Evolutionary conservation across 1,284 basidiomycete genomes (phyloP), one percentile per base, ranked within the genome.

Genomic region (Kalmanozyma brasiliensis): DNA sequence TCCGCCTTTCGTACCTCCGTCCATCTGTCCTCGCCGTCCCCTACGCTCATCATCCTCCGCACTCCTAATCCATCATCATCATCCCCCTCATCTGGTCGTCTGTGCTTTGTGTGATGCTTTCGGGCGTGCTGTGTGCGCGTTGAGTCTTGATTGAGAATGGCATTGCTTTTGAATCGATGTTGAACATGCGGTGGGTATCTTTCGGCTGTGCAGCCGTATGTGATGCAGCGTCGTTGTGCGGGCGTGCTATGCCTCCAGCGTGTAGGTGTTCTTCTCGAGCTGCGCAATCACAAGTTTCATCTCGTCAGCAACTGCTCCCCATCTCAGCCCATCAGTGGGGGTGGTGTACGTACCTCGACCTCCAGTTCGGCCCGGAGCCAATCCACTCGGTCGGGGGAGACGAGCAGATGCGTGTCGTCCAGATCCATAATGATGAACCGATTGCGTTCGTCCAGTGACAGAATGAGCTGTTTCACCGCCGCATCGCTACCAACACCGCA

Each of bases 401-500:
- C 90, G 42, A 94, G 87, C 0, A 94, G 79, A 82, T 93, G 91
- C 51, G 88, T 87, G 64, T 93, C 91, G 78, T 94, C 92, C 24
- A 94, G 82, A 74, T 94, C 92, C 77, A 93, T 89, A 57, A 93
- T 90, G 72, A 94, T 89, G 83, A 94, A 94, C 19, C 78, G 72
- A 23, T 78, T 74, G 9, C 72, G 59, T 82, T 92, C 90, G 82
- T 94, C 91, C 86, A 94, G 87, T 14, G 88, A 85, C 34, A 93
- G 85, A 24, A 93, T 85, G 52, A 94, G 93, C 80, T 94, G 92
- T 83, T 94, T 94, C 49, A 93, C 92, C 4, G 92, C 92, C 6
- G 91, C 88, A 80, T 94, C 92, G 77, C 92, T 93, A 76, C 0
- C 14, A n/a, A n/a, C n/a, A 4, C 5, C 46, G 2, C 3, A 40